These are phyloP conservation scores for Oryza glumipatula DNA, from an alignment of 176 grass and related monocot species.

Conservation along the genomic window DNA sequence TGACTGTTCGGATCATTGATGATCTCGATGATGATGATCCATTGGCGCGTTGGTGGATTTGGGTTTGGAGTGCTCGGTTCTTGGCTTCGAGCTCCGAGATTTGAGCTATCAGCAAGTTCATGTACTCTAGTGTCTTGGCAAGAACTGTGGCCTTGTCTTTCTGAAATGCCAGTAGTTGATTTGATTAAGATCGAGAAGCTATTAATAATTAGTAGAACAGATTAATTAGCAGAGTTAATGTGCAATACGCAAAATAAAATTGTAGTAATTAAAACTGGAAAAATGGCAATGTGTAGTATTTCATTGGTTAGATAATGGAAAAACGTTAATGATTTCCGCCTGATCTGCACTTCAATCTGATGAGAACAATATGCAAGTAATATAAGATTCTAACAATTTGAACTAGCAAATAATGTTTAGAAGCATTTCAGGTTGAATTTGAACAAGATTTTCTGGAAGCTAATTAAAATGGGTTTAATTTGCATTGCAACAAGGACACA, in stretches of 20 bases:
- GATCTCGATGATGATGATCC: not conserved
- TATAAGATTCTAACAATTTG: too few relatives aligned
- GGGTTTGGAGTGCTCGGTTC: slow-evolving; percentile 60
- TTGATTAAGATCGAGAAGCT: not conserved
- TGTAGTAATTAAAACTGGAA: not conserved
- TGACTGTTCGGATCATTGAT: not conserved
- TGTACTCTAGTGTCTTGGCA: slow-evolving; percentile 62
- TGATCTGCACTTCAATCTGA: too few relatives aligned
- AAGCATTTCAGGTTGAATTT: too few relatives aligned
- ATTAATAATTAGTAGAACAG: not conserved
- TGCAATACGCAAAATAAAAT: not conserved
- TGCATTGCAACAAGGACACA: not conserved
- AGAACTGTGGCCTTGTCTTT: slow-evolving; percentile 84
- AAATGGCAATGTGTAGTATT: not conserved
- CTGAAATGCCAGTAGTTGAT: slow-evolving; percentile 20
- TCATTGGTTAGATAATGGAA: not conserved
- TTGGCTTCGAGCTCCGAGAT: slow-evolving; percentile 57
- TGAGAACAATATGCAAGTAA: too few relatives aligned
- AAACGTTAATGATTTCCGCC: too few relatives aligned
- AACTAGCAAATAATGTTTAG: too few relatives aligned
- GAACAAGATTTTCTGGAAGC: too few relatives aligned
- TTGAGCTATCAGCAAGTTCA: slow-evolving; percentile 57
- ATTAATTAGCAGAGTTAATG: not conserved
- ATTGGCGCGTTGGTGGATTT: slow-evolving; percentile 21
- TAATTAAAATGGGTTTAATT: not conserved